Base-by-base conservation (phyloP, 2,329 filamentous ascomycete genomes). In the Lizonia empirigonia region DNA sequence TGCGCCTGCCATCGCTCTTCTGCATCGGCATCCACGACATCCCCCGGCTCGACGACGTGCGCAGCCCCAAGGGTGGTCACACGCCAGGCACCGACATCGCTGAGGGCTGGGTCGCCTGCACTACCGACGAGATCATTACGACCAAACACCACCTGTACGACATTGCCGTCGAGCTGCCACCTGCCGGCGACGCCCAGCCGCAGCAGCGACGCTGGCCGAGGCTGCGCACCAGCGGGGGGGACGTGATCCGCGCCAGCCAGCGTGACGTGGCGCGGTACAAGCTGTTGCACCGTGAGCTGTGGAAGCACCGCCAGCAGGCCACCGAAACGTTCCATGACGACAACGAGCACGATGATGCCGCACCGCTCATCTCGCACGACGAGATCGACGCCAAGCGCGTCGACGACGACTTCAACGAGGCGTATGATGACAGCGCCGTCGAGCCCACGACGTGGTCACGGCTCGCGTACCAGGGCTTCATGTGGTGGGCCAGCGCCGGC, bases 21-120 rank as follows among this genome's bases (percentile, higher is more conserved):
- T 91, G 88, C 44, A 83, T 99, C 52, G 94, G 94, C 40, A 87
- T 99, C 13, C 90, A 96, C 71, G 94, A 99, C 68, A 96, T 99
- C 40, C 84, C 89, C 5, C 85, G 88, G 49, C 80, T 97, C 5
- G 80, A 86, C 60, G 79, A 85, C 48, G 81, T 88, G 56, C 80
- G 80, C 23, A 55, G 51, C 37, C 66, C 63, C 49, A 52, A 72
- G 36, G 69, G 72, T 9, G 66, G 73, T 13, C 72, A 75, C 27
- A 55, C 60, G 2, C 41, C 41, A 10, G 80, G 79, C 19, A 80
- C 84, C 33, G 69, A 58, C 24, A 30, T 51, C 8, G 75, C 19
- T 80, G 80, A 24, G 26, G 89, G 91, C 30, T 99, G 92, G 91
- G 87, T 96, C 52, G 94, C 93, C 10, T 97, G 92, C 73, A 97